Conservation (phyloP, 2,329 filamentous ascomycete genomes). For the Hymenoscyphus linearis region DNA sequence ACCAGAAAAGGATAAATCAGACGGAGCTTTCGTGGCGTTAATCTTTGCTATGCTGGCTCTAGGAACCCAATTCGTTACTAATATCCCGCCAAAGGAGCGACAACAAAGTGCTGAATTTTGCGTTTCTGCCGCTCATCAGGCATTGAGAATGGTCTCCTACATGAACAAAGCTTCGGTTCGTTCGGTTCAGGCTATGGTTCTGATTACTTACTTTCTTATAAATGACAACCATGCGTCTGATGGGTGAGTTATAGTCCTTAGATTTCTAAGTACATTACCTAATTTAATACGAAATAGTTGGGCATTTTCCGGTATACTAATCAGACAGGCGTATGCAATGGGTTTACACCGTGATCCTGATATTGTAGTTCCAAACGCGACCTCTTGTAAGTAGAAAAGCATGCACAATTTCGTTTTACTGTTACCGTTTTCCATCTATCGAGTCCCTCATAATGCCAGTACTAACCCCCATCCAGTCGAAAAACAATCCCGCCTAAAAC, state of each 20-base stretch:
- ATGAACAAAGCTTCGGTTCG: constrained; percentile 67
- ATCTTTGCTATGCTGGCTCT: constrained; percentile 74
- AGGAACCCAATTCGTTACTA: constrained; percentile 70
- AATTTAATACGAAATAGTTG: constrained; percentile 41
- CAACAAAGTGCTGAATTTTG: constrained; percentile 79
- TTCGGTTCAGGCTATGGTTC: constrained; percentile 73
- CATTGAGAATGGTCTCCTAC: constrained; percentile 69
- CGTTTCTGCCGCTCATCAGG: constrained; percentile 73
- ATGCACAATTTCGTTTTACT: neutral
- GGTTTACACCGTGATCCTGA: constrained; percentile 75
- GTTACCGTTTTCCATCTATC: neutral
- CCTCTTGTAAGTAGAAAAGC: neutral
- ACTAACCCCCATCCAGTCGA: constrained; percentile 64
- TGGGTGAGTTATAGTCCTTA: constrained; percentile 32
- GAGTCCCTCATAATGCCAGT: constrained; percentile 28
- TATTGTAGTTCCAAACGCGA: constrained; percentile 41
- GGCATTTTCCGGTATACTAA: constrained; percentile 73
- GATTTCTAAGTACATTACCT: neutral
- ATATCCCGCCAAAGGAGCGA: constrained; percentile 50
- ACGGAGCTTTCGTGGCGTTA: constrained; percentile 65
- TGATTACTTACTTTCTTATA: constrained; percentile 80
- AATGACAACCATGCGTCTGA: constrained; percentile 82
- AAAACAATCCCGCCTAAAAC: constrained; percentile 71
- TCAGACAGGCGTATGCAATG: constrained; percentile 77
- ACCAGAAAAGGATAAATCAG: constrained; percentile 53